Percentiles rank a stretch among this genome's conserved stretches.
phyloP scores from a whole-genome alignment of 306 rosid species.

The Prinsepia uniflora region DNA sequence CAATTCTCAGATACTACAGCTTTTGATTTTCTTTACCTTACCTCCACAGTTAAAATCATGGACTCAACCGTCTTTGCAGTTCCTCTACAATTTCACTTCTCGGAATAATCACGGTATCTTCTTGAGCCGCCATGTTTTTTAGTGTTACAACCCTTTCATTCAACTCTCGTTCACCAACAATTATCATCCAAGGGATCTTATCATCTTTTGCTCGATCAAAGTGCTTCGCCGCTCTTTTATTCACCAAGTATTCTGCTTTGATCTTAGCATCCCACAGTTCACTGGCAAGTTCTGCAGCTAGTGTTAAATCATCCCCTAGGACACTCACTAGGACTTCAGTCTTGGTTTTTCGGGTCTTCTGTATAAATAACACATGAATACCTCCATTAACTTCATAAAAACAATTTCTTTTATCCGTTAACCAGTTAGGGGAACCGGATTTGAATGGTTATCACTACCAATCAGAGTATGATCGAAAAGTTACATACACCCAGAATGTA shows the following conservation, averaged over 20 bases:
- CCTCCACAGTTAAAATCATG: not conserved
- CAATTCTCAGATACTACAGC: no score
- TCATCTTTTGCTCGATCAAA: constrained; percentile 70
- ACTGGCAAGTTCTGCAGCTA: constrained; percentile 65
- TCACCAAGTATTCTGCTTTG: constrained; percentile 57
- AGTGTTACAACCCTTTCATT: constrained; percentile 57
- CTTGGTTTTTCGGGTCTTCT: constrained; percentile 73
- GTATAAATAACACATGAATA: not conserved
- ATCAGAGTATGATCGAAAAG: no score
- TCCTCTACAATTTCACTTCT: constrained; percentile 60
- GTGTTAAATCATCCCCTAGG: constrained; percentile 56
- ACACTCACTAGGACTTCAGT: constrained; percentile 83
- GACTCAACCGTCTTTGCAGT: constrained; percentile 46
- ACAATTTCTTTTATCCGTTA: not conserved
- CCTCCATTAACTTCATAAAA: not conserved
- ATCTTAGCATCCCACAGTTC: constrained; percentile 70
- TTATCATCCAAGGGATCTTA: constrained; percentile 79
- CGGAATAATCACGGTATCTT: constrained; percentile 36
- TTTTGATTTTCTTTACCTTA: not conserved
- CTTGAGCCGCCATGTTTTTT: constrained; percentile 43
- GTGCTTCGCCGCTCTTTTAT: constrained; percentile 60
- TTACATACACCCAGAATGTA: no score
- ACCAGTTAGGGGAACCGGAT: not conserved
- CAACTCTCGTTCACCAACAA: constrained; percentile 68
- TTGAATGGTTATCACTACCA: no score